These are phyloP conservation scores for Tetracladium marchalianum DNA, from an alignment of 495 filamentous ascomycete species.

Conservation along the genomic window DNA sequence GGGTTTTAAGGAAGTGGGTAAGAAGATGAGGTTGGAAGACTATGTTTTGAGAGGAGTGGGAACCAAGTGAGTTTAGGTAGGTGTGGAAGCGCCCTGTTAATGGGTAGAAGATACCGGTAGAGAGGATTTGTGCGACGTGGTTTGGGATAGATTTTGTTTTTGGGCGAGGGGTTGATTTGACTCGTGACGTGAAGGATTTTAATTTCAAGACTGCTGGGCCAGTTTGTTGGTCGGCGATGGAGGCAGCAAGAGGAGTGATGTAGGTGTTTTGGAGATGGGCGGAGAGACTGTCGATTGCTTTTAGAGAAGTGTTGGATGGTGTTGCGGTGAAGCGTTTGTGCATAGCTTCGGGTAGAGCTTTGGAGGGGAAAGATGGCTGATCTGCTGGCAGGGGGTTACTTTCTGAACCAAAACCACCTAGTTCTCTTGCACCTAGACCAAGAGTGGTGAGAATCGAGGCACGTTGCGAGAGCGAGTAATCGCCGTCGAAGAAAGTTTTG, in stretches of 20 bases:
- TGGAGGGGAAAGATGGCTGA: conserved; percentile 28
- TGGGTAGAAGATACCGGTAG: conserved; percentile 73
- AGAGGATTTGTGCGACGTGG: conserved; percentile 62
- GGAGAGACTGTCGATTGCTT: conserved; percentile 50
- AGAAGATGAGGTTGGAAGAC: conserved; percentile 53
- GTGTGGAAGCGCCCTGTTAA: conserved; percentile 49
- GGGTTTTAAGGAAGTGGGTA: conserved; percentile 50
- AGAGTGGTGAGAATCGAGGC: conserved; percentile 71
- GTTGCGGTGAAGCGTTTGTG: conserved; percentile 37
- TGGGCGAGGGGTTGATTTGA: conserved; percentile 57
- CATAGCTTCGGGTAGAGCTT: conserved; percentile 33
- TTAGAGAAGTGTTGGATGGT: neutral
- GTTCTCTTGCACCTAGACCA: conserved; percentile 75
- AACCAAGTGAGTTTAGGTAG: conserved; percentile 33
- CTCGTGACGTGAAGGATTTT: conserved; percentile 63
- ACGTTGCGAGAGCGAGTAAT: conserved; percentile 78
- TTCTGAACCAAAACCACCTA: conserved; percentile 68
- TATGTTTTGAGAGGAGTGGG: conserved; percentile 18
- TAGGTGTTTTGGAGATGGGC: conserved; percentile 54
- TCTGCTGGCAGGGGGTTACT: conserved; percentile 10
- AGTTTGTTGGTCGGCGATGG: conserved; percentile 43
- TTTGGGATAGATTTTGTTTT: conserved; percentile 56
- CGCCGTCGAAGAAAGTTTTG: conserved; percentile 79
- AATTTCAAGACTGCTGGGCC: conserved; percentile 82
- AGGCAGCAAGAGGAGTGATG: conserved; percentile 68